Conservation (phyloP, 2,329 filamentous ascomycete species). For the Venturia pyrina region DNA sequence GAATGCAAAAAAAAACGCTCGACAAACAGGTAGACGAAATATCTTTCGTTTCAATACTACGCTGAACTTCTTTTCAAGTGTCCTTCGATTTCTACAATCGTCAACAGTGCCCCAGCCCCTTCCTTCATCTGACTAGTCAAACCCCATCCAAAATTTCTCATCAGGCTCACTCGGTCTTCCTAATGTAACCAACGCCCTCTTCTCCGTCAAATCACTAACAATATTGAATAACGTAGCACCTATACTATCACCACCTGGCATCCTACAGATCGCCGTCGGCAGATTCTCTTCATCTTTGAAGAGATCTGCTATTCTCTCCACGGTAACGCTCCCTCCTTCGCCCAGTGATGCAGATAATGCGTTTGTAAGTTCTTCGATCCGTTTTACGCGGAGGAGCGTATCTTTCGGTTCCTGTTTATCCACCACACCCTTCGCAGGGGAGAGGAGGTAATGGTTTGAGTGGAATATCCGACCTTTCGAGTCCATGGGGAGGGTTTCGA, state of each 20-base stretch:
- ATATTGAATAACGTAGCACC: conserved; percentile 28
- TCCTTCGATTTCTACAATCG: too few relatives aligned
- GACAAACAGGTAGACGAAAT: too few relatives aligned
- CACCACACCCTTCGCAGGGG: conserved; percentile 26
- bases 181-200: conserved; percentile 20
- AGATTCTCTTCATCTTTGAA: conserved; percentile 27
- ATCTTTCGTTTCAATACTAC: too few relatives aligned
- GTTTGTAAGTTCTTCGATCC: conserved; percentile 24
- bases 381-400: conserved; percentile 25
- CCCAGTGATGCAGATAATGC: too few relatives aligned
- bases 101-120: too few relatives aligned
- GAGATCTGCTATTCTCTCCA: conserved; percentile 22
- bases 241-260: conserved; percentile 16
- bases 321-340: conserved; percentile 16
- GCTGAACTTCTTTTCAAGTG: too few relatives aligned
- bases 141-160: conserved; percentile 15
- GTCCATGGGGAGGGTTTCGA: conserved; percentile 25
- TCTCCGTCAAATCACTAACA: conserved; percentile 26
- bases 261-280: conserved; percentile 23
- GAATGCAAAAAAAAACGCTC: too few relatives aligned
- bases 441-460: conserved; percentile 32
- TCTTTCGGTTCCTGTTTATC: conserved; percentile 36
- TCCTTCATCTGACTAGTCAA: conserved; percentile 15
- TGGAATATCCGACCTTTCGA: conserved; percentile 28
- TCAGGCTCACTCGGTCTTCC: conserved; percentile 24